Evolutionary conservation across 2,329 filamentous ascomycete genomes (phyloP).

Genomic region (Ophiocordyceps camponoti-rufipedis): DNA sequence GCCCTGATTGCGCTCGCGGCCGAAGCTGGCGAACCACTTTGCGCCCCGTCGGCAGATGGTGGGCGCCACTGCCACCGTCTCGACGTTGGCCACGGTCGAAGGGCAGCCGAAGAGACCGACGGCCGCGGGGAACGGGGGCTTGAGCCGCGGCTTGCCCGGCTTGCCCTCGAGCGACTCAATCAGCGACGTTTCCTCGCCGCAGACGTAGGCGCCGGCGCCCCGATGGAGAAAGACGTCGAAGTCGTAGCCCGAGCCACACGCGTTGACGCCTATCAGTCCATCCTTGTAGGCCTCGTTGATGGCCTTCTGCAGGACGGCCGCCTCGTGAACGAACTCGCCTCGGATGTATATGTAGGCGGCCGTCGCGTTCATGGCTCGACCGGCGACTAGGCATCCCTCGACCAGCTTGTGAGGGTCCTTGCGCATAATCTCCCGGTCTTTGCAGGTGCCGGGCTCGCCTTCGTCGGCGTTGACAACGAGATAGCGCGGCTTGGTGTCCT

Average conservation of each 20-base stretch:
- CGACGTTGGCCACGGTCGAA: constrained; percentile 94
- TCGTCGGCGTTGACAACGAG: constrained; percentile 97
- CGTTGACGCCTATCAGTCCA: constrained; percentile 94
- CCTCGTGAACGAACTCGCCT: constrained; percentile 94
- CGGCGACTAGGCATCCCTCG: constrained; percentile 90
- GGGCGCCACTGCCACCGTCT: constrained; percentile 87
- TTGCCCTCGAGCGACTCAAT: constrained; percentile 98
- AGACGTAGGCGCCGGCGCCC: constrained; percentile 93
- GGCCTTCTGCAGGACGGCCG: constrained; percentile 77
- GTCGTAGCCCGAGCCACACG: constrained; percentile 90
- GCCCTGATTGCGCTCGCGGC: constrained; percentile 87
- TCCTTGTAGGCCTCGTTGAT: constrained; percentile 96
- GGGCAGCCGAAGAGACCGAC: constrained; percentile 97
- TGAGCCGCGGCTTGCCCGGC: constrained; percentile 92
- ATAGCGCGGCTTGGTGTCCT: constrained; percentile 89
- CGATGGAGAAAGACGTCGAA: constrained; percentile 96
- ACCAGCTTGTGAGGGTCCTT: constrained; percentile 99
- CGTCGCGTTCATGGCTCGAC: constrained; percentile 95
- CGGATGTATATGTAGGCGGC: constrained; percentile 99
- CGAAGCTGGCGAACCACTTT: constrained; percentile 84
- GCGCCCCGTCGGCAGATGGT: constrained; percentile 89
- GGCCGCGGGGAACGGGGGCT: constrained; percentile 94
- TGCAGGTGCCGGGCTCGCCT: constrained; percentile 96
- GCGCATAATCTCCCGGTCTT: constrained; percentile 99
- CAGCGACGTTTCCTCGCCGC: constrained; percentile 92